Evolutionary conservation across 1,139 yeast species (phyloP).

Genomic region (Hemisphaericaspora xylanilytica): DNA sequence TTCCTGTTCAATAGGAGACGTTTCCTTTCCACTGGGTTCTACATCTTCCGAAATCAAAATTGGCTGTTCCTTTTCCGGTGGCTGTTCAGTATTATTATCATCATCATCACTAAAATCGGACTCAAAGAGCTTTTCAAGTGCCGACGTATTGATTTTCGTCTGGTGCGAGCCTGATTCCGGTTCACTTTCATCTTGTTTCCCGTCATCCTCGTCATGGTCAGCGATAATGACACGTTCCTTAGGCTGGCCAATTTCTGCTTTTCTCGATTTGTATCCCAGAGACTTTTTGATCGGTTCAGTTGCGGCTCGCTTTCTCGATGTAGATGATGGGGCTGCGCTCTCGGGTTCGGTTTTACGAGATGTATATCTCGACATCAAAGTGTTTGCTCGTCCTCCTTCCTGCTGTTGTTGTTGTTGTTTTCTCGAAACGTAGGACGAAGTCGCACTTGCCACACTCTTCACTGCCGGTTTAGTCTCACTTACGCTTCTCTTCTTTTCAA

Average conservation of each 20-base stretch:
- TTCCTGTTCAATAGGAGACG: conserved; percentile 3
- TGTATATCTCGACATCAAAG: conserved; percentile 16
- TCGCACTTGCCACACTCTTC: conserved; percentile 20
- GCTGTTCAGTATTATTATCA: conserved; percentile 11
- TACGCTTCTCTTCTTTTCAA: conserved; percentile 1
- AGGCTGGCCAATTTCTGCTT: conserved; percentile 28
- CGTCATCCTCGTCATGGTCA: conserved; percentile 18
- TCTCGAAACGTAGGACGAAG: conserved; percentile 30
- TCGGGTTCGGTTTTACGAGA: conserved; percentile 22
- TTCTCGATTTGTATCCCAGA: conserved; percentile 42
- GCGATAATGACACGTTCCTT: conserved; percentile 40
- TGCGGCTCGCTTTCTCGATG: conserved; percentile 12
- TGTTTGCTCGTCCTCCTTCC: conserved; percentile 14
- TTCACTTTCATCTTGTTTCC: conserved; percentile 9
- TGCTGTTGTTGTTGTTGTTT: conserved; percentile 17
- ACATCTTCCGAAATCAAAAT: background rate
- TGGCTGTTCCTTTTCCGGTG: conserved; percentile 7
- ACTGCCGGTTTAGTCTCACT: too few species aligned
- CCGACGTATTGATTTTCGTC: conserved; percentile 12
- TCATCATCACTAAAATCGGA: conserved; percentile 19
- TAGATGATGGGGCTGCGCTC: conserved; percentile 14
- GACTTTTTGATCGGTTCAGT: conserved; percentile 15
- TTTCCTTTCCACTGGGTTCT: conserved; percentile 1
- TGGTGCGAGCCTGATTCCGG: conserved; percentile 5
- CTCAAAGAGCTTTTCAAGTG: conserved; percentile 19